Conservation (phyloP, 148 eudicot genomes). For the Agrostemma githago region DNA sequence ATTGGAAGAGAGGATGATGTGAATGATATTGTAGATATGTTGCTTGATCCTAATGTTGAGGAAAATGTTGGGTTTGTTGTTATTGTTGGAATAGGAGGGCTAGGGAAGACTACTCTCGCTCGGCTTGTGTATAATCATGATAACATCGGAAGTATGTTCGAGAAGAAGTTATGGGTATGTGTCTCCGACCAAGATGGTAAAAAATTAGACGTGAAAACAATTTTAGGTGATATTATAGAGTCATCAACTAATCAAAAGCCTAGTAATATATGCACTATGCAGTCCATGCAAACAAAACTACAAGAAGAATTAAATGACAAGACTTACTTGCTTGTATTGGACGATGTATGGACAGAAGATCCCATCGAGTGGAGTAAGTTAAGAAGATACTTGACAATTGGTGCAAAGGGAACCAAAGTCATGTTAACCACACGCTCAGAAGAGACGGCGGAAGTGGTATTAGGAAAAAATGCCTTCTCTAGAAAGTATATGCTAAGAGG, state of each 20-base stretch:
- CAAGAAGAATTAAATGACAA: not conserved
- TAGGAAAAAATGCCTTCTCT: not conserved
- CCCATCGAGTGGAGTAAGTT: not conserved
- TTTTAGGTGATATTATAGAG: not conserved
- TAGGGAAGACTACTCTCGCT: slow-evolving; percentile 36
- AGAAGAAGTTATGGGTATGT: slow-evolving; percentile 30
- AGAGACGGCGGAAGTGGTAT: not conserved
- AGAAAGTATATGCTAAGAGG: not conserved
- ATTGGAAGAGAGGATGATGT: slow-evolving; percentile 7
- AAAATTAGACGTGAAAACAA: not conserved
- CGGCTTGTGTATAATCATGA: slow-evolving; percentile 23
- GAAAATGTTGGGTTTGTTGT: slow-evolving; percentile 15
- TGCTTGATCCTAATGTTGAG: not conserved
- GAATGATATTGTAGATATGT: not conserved
- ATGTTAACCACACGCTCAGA: not conserved
- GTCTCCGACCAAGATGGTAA: slow-evolving; percentile 20
- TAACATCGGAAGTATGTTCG: not conserved
- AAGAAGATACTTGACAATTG: not conserved
- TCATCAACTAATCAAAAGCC: not conserved
- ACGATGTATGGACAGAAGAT: slow-evolving; percentile 10
- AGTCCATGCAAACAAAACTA: not conserved
- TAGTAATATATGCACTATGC: not conserved
- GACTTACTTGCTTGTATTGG: not conserved
- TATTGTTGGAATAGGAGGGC: slow-evolving; percentile 32
- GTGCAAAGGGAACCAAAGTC: not conserved